These are phyloP conservation scores for Groenewaldozyma auringiensis DNA, from an alignment of 1,139 yeast genomes.

Conservation along the genomic window DNA sequence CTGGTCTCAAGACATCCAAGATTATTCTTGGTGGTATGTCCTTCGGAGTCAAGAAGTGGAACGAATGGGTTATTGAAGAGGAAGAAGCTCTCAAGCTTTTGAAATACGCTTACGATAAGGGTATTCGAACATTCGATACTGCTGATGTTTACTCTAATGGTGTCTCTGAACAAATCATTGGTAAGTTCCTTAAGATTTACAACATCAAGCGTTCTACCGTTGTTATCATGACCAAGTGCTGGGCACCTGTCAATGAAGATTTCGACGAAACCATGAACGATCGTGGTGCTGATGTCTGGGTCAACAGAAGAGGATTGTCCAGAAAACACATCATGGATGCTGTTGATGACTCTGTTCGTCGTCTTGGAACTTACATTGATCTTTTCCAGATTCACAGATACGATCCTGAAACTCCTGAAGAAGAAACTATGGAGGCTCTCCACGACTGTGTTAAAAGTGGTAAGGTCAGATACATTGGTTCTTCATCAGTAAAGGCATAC, in stretches of 20 bases:
- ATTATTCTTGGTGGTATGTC: conserved; percentile 53
- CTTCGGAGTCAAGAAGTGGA: conserved; percentile 43
- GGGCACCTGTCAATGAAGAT: conserved; percentile 27
- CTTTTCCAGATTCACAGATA: conserved; percentile 63
- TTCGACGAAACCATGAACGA: conserved; percentile 3
- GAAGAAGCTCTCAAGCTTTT: conserved; percentile 36
- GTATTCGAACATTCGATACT: conserved; percentile 49
- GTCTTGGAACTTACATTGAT: conserved; percentile 66
- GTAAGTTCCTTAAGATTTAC: conserved; percentile 38
- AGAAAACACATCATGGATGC: conserved; percentile 48
- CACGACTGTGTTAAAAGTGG: conserved; percentile 46
- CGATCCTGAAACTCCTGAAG: conserved; percentile 38
- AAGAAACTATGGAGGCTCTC: conserved; percentile 47
- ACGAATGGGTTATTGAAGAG: conserved; percentile 43
- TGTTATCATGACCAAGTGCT: conserved; percentile 42
- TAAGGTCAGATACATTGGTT: conserved; percentile 46
- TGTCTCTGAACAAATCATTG: conserved; percentile 36
- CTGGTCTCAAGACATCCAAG: conserved; percentile 47
- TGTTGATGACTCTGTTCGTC: conserved; percentile 38
- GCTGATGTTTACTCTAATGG: conserved; percentile 47
- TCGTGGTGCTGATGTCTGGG: conserved; percentile 11
- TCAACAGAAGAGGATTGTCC: conserved; percentile 40
- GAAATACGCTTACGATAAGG: conserved; percentile 44
- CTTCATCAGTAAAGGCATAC: conserved; percentile 41
- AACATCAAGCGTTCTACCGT: conserved; percentile 40